Base-by-base conservation (phyloP, 805 yeast genomes). In the Nakazawaea anatomiae region DNA sequence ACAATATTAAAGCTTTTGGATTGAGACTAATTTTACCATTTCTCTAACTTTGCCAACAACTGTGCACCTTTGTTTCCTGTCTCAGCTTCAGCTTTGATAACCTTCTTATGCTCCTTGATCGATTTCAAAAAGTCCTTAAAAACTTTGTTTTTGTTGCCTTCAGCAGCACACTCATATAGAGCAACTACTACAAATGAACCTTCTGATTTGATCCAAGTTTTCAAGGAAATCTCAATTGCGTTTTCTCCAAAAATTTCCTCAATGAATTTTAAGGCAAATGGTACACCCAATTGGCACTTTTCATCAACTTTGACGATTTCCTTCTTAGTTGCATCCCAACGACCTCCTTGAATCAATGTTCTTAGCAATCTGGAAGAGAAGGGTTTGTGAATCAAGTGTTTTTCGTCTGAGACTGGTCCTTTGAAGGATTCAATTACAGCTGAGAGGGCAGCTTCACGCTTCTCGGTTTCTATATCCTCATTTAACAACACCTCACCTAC, bases 171-270 rank as follows among this genome's bases (percentile, higher is more conserved):
- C 68, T 92, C 97, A 58, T 74, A 77, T n/a, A 89, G 68, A 0
- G 96, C 80, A 46, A 89, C 91, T 49, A 91, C 73, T 14, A 89
- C 87, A 63, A 92, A 92, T 14, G 96, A 81, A 40, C 94, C 88
- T 42, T 80, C 77, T 39, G 76, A 73, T 54, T 79, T 79, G 43
- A 85, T 77, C 97, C 97, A 92, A 52, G 70, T 73, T 38, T 68
- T 69, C 38, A 88, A 68, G 28, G 65, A 64, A 49, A 78, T 74
- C 34, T 73, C 74, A 54, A 76, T 74, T 14, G 85, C 77, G 36
- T 83, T 79, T 46, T 76, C 77, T 12, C 67, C 70, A 44, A 81
- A 64, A 38, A 63, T 47, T 39, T 71, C 75, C 45, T 76, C 75
- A 18, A 58, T 57, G 51, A 81, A 73, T 55, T 68, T 75, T 18